Base-by-base conservation (phyloP, 352 stramenopile genomes). In the Pythium dissotocum region DNA sequence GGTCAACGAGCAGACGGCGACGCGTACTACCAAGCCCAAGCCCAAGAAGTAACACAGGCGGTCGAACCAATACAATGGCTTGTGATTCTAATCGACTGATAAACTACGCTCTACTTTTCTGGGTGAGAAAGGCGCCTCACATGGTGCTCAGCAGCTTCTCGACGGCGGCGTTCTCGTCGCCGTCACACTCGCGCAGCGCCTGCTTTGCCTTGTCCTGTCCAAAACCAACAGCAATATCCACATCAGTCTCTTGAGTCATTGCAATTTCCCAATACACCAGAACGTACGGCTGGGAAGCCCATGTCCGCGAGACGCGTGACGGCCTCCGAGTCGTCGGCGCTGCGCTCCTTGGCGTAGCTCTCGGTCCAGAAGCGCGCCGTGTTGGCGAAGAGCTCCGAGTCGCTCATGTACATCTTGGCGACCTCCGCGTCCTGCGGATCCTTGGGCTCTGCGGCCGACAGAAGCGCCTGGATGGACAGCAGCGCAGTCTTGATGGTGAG, bases 401-500 rank as follows among this genome's bases (percentile, higher is more conserved):
- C 88, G 13, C 94, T 75, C 61, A 98, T 82, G 74, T 99, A 99
- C 96, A 99, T 99, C 61, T 94, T 93, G 33, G 95, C 96, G 46
- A 99, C 96, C 74, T 98, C 88, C 4, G 96, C 96, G 76, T 99
- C 96, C 74, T 98, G 90, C n/a, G 90, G 90, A 61, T 97, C 89
- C 8, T 75, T 87, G 0, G 97, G 97, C 70, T 99, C 95, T 2
- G 97, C 91, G 0, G 94, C 94, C 36, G 93, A 99, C 21, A 99
- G 83, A 36, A 99, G 83, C 42, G 97, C 97, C 69, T 98, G 95
- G 61, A 99, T 94, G 6, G 89, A 98, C 24, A 99, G 71, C 32
- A 99, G 74, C 52, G 95, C 96, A 46, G 97, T 99, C 77, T 99
- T 99, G 71, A 99, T 99, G 26, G 96, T 99, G 53, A 99, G 69